These are phyloP conservation scores for Talaromyces borbonicus DNA, from an alignment of 495 filamentous ascomycete genomes.

Conservation along the genomic window DNA sequence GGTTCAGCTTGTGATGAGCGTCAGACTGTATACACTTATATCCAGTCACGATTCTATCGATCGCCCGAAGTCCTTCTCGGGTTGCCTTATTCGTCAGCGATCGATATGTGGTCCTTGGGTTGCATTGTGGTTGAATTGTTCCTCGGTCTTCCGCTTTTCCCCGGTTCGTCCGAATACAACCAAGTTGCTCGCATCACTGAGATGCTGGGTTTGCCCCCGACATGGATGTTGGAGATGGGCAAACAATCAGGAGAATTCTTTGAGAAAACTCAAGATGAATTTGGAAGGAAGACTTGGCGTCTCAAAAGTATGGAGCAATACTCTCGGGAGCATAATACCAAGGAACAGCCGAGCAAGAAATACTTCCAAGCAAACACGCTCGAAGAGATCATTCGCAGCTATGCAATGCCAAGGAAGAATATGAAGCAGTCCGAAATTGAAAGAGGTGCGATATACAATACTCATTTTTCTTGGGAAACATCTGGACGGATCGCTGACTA, in stretches of 20 bases:
- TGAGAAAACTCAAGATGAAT: slow-evolving; percentile 89
- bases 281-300: slow-evolving; percentile 77
- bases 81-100: slow-evolving; percentile 91
- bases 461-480: neutral
- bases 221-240: slow-evolving; percentile 99
- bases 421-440: slow-evolving; percentile 98
- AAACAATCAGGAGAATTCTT: slow-evolving; percentile 98
- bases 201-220: slow-evolving; percentile 93
- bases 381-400: slow-evolving; percentile 93
- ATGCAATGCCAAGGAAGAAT: slow-evolving; percentile 96
- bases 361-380: slow-evolving; percentile 92
- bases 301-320: slow-evolving; percentile 97
- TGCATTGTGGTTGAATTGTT: slow-evolving; percentile 99
- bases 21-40: slow-evolving; percentile 99
- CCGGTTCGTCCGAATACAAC: slow-evolving; percentile 98
- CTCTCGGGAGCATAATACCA: slow-evolving; percentile 84
- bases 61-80: slow-evolving; percentile 94
- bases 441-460: slow-evolving; percentile 54
- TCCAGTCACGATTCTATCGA: slow-evolving; percentile 96
- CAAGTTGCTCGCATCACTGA: slow-evolving; percentile 95
- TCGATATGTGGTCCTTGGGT: slow-evolving; percentile 99
- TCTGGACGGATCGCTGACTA: slow-evolving; percentile 9
- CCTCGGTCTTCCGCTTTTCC: slow-evolving; percentile 88
- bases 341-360: slow-evolving; percentile 99
- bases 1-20: slow-evolving; percentile 97